Conservation (phyloP, 345 rosid species). For the Gossypium mustelinum region DNA sequence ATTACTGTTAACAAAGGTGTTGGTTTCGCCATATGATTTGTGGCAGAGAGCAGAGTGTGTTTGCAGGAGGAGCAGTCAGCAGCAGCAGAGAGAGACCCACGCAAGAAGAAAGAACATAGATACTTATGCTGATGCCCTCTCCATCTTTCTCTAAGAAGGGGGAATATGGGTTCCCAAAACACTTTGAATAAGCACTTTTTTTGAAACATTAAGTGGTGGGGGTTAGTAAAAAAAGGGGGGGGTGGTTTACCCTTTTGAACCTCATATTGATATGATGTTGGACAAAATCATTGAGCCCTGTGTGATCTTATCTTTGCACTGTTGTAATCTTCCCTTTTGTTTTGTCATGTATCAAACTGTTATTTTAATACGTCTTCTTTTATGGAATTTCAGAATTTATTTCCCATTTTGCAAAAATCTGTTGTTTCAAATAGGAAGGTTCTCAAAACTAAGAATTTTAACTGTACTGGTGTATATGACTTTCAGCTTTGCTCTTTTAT, state of each 20-base stretch:
- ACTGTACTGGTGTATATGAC: neutral
- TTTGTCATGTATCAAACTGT: neutral
- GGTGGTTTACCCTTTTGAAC: constrained; percentile 17
- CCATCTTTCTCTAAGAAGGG: neutral
- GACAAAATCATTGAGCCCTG: constrained; percentile 37
- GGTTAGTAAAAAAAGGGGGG: neutral
- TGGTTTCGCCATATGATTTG: constrained; percentile 9
- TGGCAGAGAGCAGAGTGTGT: neutral
- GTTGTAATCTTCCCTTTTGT: constrained; percentile 6
- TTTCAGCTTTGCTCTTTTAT: constrained; percentile 5
- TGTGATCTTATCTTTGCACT: constrained; percentile 19
- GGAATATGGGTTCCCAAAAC: constrained; percentile 10
- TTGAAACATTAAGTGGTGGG: constrained; percentile 23
- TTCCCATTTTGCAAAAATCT: constrained; percentile 11
- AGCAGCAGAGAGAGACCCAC: neutral
- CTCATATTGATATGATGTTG: constrained; percentile 22
- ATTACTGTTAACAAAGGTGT: neutral
- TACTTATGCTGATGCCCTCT: neutral
- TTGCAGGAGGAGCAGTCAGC: neutral
- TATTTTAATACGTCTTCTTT: neutral
- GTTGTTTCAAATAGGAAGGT: neutral
- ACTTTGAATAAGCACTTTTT: constrained; percentile 30
- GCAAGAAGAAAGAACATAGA: neutral
- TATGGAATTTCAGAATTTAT: constrained; percentile 2
- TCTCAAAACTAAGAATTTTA: neutral